A percentile compares a stretch with the other conserved stretches of the same genome.
Conservation (phyloP, 352 stramenopile species). For the Phytopythium cucurbitacearum region DNA sequence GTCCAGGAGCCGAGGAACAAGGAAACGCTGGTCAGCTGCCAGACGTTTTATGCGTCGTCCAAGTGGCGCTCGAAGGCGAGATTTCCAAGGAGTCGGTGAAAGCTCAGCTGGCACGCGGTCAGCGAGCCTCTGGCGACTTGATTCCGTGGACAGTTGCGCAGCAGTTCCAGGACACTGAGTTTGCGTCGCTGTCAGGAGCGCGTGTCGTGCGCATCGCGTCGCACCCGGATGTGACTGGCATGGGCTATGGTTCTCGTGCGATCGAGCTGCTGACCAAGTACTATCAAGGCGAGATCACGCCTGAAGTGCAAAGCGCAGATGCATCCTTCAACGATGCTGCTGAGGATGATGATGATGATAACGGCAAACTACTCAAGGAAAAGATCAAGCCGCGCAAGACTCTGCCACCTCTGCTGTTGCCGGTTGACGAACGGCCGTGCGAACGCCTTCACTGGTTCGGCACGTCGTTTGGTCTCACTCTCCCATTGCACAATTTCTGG, state of each 20-base stretch:
- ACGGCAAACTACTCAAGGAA: conserved; percentile 63
- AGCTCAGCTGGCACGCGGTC: conserved; percentile 93
- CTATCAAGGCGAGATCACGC: conserved; percentile 96
- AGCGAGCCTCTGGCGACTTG: conserved; percentile 96
- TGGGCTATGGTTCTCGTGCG: conserved; percentile 97
- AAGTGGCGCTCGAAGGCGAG: conserved; percentile 96
- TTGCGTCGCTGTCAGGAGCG: conserved; percentile 95
- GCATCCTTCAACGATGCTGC: conserved; percentile 19
- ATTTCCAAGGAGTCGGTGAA: conserved; percentile 96
- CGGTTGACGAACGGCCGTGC: conserved; percentile 91
- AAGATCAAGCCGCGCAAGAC: conserved; percentile 95
- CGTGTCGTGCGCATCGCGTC: conserved; percentile 98
- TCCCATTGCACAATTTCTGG: conserved; percentile 98
- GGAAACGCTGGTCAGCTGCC: conserved; percentile 90
- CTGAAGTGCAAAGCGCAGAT: conserved; percentile 29
- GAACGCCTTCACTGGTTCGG: conserved; percentile 98
- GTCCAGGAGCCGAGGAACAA: conserved; percentile 89
- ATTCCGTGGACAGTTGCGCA: conserved; percentile 99
- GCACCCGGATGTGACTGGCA: conserved; percentile 94
- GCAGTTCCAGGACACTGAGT: conserved; percentile 99
- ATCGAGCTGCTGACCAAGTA: conserved; percentile 96
- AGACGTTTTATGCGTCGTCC: conserved; percentile 98
- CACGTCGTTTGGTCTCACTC: conserved; percentile 97
- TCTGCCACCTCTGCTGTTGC: conserved; percentile 95
- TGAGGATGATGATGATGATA: conserved; percentile 28